These are phyloP conservation scores for Nemania diffusa DNA, from an alignment of 2,329 filamentous ascomycete genomes.

Conservation along the genomic window DNA sequence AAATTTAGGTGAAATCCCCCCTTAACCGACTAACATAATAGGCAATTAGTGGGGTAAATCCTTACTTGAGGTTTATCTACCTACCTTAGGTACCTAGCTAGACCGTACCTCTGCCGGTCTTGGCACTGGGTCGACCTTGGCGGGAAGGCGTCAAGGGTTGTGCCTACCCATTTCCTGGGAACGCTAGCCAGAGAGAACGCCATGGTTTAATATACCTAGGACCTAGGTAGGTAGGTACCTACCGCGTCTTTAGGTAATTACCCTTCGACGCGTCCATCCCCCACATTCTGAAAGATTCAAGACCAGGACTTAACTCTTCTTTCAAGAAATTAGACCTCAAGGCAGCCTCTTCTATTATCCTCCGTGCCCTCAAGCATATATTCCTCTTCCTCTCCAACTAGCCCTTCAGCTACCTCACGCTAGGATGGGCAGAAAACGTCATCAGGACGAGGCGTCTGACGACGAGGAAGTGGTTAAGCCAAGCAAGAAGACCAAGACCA, in stretches of 20 bases:
- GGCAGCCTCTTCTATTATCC: background rate
- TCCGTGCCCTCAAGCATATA: background rate
- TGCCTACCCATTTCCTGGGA: background rate
- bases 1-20: slow-evolving; percentile 1
- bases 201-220: background rate
- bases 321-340: background rate
- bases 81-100: too few relatives aligned
- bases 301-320: background rate
- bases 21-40: slow-evolving; percentile 11
- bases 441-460: slow-evolving; percentile 43
- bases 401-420: background rate
- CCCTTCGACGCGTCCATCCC: background rate
- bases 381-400: background rate
- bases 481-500: slow-evolving; percentile 49
- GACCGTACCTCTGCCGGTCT: slow-evolving; percentile 10
- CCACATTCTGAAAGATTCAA: background rate
- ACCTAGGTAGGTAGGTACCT: too few relatives aligned
- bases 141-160: too few relatives aligned
- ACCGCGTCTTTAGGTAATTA: background rate
- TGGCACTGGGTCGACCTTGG: slow-evolving; percentile 11
- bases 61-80: background rate
- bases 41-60: slow-evolving; percentile 1
- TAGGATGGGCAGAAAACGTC: slow-evolving; percentile 47
- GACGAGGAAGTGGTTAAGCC: slow-evolving; percentile 50
- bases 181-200: background rate